phyloP scores from a whole-genome alignment of 2,329 filamentous ascomycete species.

The Neocatenulostroma microsporum region DNA sequence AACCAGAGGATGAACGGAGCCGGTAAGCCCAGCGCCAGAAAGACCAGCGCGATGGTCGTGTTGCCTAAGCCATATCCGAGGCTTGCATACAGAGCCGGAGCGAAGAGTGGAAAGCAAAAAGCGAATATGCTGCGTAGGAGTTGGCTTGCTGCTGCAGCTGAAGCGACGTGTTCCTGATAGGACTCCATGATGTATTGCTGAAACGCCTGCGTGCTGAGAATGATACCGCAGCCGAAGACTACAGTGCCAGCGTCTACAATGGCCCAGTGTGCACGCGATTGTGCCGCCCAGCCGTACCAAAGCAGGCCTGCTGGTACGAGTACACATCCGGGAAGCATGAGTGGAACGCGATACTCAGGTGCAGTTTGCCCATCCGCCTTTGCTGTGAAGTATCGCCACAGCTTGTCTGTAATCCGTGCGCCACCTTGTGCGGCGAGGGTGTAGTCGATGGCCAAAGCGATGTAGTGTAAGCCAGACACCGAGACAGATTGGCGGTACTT shows the following conservation, averaged over 20 bases:
- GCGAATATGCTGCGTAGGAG: conserved; percentile 40
- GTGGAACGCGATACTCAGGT: conserved; percentile 18
- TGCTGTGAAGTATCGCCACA: conserved; percentile 8
- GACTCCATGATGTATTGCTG: conserved; percentile 37
- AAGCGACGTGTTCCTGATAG: conserved; percentile 41
- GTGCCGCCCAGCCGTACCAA: conserved; percentile 39
- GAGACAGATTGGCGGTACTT: conserved; percentile 48
- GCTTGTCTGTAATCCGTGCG: conserved; percentile 8
- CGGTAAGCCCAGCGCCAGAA: conserved; percentile 8
- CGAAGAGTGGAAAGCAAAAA: conserved; percentile 44
- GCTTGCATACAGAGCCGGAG: conserved; percentile 31
- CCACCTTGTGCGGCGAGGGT: conserved; percentile 40
- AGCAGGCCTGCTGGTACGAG: conserved; percentile 31
- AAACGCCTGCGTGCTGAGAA: conserved; percentile 10
- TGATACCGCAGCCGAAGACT: conserved; percentile 12
- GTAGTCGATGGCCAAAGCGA: conserved; percentile 48
- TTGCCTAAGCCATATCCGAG: conserved; percentile 34
- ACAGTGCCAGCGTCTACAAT: conserved; percentile 23
- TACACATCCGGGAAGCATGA: conserved; percentile 15
- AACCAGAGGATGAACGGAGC: conserved; percentile 12
- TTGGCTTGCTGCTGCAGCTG: conserved; percentile 40
- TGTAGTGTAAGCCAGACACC: conserved; percentile 52
- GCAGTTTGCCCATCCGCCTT: conserved; percentile 6
- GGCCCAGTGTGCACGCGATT: conserved; percentile 32
- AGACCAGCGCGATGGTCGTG: conserved; percentile 12